Percentiles rank a stretch among this genome's conserved stretches.
phyloP scores from a whole-genome alignment of 495 filamentous ascomycete species.

The Tuber melanosporum region DNA sequence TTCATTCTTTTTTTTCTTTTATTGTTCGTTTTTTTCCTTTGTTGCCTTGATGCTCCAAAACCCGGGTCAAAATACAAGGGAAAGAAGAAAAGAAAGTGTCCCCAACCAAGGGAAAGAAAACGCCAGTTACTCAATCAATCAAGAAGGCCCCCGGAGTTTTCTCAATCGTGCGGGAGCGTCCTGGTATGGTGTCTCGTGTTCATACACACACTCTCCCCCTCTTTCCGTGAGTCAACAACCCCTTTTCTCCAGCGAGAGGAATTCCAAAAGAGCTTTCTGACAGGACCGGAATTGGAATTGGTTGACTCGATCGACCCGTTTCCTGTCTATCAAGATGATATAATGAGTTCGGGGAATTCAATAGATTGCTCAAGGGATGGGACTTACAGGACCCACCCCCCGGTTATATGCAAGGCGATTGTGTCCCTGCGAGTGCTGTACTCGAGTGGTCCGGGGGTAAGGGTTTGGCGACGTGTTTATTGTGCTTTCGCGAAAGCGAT shows the following conservation, averaged over 20 bases:
- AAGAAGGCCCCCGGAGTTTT: background rate
- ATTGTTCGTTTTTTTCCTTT: background rate
- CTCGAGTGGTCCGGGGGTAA: conserved; percentile 1
- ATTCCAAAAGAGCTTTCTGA: background rate
- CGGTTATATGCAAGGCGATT: background rate
- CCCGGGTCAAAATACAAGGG: background rate
- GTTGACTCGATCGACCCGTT: background rate
- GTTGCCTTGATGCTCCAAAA: background rate
- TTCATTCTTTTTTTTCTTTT: background rate
- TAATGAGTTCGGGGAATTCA: background rate
- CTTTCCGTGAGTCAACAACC: background rate
- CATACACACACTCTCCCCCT: background rate
- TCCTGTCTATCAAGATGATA: background rate
- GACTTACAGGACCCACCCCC: background rate
- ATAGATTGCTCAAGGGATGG: background rate
- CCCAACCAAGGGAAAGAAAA: background rate
- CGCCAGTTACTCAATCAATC: background rate
- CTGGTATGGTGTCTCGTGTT: background rate
- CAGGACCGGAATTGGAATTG: background rate
- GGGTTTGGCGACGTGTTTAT: background rate
- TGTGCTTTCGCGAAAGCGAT: background rate
- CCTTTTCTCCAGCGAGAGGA: background rate
- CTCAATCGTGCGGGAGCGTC: background rate
- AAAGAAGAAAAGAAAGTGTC: background rate
- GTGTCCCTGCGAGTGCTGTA: background rate